These are phyloP conservation scores for Monosporozyma solicola DNA, from an alignment of 805 yeast genomes.

Conservation along the genomic window DNA sequence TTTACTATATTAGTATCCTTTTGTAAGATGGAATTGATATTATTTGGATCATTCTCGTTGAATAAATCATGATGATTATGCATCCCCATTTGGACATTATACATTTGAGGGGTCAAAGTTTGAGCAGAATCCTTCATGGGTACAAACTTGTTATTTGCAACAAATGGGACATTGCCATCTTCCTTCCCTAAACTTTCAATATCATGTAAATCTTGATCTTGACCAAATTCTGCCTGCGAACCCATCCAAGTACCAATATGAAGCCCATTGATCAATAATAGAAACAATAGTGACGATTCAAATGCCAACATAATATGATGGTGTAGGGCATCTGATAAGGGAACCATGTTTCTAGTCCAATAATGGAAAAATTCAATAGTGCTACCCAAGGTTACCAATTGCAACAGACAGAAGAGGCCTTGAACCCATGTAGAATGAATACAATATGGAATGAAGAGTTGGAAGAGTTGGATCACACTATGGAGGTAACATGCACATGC, in stretches of 20 bases:
- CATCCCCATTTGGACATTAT: neutral
- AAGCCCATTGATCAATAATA: constrained; percentile 17
- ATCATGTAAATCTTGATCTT: constrained; percentile 3
- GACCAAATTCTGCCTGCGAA: constrained; percentile 1
- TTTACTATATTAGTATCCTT: neutral
- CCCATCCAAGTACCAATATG: constrained; percentile 8
- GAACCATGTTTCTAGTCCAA: constrained; percentile 6
- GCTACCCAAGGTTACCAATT: constrained; percentile 13
- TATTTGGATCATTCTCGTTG: neutral
- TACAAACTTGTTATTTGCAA: constrained; percentile 13
- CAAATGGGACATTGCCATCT: neutral
- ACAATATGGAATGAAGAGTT: neutral
- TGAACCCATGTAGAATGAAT: neutral
- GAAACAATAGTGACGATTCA: constrained; percentile 14
- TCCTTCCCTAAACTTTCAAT: neutral
- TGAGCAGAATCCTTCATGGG: constrained; percentile 27
- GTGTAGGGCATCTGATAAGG: constrained; percentile 5
- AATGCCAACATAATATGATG: constrained; percentile 11
- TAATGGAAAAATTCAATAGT: constrained; percentile 16
- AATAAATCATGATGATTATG: neutral
- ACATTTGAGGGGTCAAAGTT: constrained; percentile 24
- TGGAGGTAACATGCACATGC: constrained; percentile 15
- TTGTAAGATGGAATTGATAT: neutral
- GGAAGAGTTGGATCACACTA: neutral
- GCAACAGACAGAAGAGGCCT: constrained; percentile 5